Base-by-base conservation (phyloP, 495 filamentous ascomycete genomes). In the Podospora pseudoanserina region DNA sequence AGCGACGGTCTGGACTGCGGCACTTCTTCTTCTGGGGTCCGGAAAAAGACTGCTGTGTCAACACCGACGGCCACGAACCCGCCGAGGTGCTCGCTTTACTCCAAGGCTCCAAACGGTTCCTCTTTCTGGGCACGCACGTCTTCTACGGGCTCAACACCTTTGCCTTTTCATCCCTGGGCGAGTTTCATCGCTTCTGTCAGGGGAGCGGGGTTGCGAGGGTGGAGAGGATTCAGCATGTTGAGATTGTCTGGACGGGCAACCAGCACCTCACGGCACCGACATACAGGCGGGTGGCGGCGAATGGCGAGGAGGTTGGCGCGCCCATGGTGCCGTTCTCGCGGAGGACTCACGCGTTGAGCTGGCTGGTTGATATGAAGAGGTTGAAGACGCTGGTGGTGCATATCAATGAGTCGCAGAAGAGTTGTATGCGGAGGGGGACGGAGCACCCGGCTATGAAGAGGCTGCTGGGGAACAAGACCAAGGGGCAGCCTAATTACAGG, bases 131-230 rank as follows among this genome's bases (percentile, higher is more conserved):
- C 4, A 68, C 70, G 0, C 79, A 82, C 57, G 70, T 73, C 11
- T 83, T 82, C 61, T 82, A 82, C 19, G 80, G 79, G 19, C 60
- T 75, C 0, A 83, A 83, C 63, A 81, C 80, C 0, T 83, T 83
- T 26, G 79, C 79, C 0, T 82, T 83, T 60, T 82, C 79, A 11
- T 78, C 75, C 2, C 71, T 83, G 0, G 81, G 81, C 4, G 80
- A 83, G 63, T 75, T 78, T 28, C 68, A 70, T 7, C 75, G 79
- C 3, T 83, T 83, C 63, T 73, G 72, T 53, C 65, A 73, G 7
- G 79, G 79, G 1, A 79, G 76, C 9, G 74, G 75, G 0, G 15
- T 19, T 0, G 72, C 75, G 1, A 73, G 80, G 0, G n/a, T 77
- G 2, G 72, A 76, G 7, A 73, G 80, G 0, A 54, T 83, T 0